phyloP scores from a whole-genome alignment of 1,139 yeast species.

The Yamadazyma trypodendri region DNA sequence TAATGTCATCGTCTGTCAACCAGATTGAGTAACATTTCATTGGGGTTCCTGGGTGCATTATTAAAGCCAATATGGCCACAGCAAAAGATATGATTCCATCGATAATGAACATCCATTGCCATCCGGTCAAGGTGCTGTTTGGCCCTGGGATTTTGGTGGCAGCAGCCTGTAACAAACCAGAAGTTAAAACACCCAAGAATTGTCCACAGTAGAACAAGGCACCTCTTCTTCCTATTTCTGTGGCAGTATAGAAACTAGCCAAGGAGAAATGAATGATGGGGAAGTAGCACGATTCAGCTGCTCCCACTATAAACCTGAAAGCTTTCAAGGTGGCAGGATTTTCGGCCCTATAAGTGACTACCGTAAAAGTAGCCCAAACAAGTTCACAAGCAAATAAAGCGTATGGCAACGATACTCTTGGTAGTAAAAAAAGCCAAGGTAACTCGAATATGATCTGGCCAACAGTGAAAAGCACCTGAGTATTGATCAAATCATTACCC shows the following conservation, averaged over 20 bases:
- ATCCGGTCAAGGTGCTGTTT: slow-evolving; percentile 29
- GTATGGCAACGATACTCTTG: slow-evolving; percentile 51
- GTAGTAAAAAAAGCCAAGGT: slow-evolving; percentile 55
- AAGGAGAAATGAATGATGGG: slow-evolving; percentile 54
- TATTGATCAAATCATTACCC: slow-evolving; percentile 53
- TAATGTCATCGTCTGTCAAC: slow-evolving; percentile 30
- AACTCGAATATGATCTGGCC: slow-evolving; percentile 61
- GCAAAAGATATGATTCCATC: slow-evolving; percentile 39
- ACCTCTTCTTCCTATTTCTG: slow-evolving; percentile 39
- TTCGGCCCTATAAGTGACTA: slow-evolving; percentile 46
- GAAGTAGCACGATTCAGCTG: slow-evolving; percentile 58
- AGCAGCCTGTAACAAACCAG: slow-evolving; percentile 39
- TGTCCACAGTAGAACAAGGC: slow-evolving; percentile 42
- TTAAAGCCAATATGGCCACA: slow-evolving; percentile 22
- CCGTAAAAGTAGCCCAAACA: slow-evolving; percentile 57
- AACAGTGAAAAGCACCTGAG: slow-evolving; percentile 54
- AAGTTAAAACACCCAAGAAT: slow-evolving; percentile 27
- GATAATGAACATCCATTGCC: slow-evolving; percentile 40
- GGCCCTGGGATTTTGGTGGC: slow-evolving; percentile 23
- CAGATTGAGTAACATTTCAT: slow-evolving; percentile 26
- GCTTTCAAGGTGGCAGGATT: slow-evolving; percentile 50
- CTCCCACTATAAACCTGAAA: slow-evolving; percentile 56
- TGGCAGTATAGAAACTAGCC: slow-evolving; percentile 34
- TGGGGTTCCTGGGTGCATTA: slow-evolving; percentile 32
- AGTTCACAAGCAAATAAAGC: slow-evolving; percentile 54